Evolutionary conservation across 192 early-diverging fungal species (phyloP).

Genomic region (Spinellus fusiger): DNA sequence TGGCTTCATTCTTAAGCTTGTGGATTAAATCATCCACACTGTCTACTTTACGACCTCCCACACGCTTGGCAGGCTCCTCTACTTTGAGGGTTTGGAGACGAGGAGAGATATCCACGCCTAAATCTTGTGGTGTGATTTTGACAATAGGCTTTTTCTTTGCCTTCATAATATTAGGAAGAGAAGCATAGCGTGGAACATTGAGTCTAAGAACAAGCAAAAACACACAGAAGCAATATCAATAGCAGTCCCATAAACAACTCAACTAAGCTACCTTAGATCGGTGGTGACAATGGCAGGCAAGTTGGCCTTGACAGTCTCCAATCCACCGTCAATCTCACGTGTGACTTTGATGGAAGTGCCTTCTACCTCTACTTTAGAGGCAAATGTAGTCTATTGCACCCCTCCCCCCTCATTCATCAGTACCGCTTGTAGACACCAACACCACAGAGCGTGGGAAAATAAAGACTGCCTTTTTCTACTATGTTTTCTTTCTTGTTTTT

Average conservation of each 20-base stretch:
- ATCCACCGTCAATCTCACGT: constrained; percentile 96
- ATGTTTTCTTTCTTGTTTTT: not conserved
- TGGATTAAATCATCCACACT: constrained; percentile 89
- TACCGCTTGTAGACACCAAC: not conserved
- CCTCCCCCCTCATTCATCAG: no score
- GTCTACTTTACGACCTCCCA: constrained; percentile 87
- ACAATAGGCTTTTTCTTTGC: constrained; percentile 97
- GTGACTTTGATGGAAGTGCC: constrained; percentile 71
- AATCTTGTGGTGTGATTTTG: constrained; percentile 68
- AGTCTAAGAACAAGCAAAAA: constrained; percentile 43
- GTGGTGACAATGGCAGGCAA: constrained; percentile 94
- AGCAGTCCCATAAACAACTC: no score
- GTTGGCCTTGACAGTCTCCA: constrained; percentile 79
- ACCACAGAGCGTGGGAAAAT: not conserved
- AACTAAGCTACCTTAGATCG: constrained; percentile 68
- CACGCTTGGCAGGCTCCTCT: constrained; percentile 85
- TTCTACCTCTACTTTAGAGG: constrained; percentile 86
- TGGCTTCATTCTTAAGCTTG: constrained; percentile 82
- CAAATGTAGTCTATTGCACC: constrained; percentile 89
- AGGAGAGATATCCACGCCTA: constrained; percentile 80
- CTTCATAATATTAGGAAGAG: constrained; percentile 97
- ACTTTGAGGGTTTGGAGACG: constrained; percentile 86
- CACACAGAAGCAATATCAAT: no score
- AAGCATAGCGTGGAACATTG: constrained; percentile 94
- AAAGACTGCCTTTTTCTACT: not conserved